Base-by-base conservation (phyloP, 2,329 filamentous ascomycete genomes). In the Neonectria punicea region DNA sequence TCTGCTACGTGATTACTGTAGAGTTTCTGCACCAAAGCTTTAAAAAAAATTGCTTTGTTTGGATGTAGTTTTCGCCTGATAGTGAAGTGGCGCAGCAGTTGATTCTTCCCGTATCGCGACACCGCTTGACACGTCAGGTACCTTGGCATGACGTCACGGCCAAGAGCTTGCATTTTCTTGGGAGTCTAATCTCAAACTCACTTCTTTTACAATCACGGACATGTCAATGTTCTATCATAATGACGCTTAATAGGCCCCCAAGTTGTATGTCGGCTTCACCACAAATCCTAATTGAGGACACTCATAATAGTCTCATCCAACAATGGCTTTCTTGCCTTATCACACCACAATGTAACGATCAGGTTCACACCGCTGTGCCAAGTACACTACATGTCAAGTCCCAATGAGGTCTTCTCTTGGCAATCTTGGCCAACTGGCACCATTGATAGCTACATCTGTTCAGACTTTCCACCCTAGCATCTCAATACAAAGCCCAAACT, bases 121-220 rank as follows among this genome's bases (percentile, higher is more conserved):
- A 58, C 47, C 36, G 44, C 28, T 56, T 47, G 16, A 32, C 22
- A 32, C 28, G 47, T 30, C 34, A 47, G 14, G 18, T 50, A 49
- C 30, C 57, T 60, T 60, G 53, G 57, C 58, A 43, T 62, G 49
- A 55, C 63, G 53, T 65, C 61, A 63, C 61, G 14, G 51, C 34
- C 34, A 53, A 39, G 18, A 14, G 7, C 13, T 54, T 43, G 16
- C 30, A 30, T 43, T 14, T 13, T 5, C 32, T 28, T 11, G 11
- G 32, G 3, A 36, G 10, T 36, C 34, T 36, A 36, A 13, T 36
- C 10, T 14, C 5, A 36, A 14, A 6, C 14, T 14, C 34, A 36
- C 11, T 2, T 6, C 14, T 14, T 36, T 36, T 16, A 16, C 34
- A 16, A 16, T 36, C 13, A 16, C 14, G 16, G 34, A 36, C 5